phyloP scores from a whole-genome alignment of 148 eudicot species.

The Rhododendron henanense region DNA sequence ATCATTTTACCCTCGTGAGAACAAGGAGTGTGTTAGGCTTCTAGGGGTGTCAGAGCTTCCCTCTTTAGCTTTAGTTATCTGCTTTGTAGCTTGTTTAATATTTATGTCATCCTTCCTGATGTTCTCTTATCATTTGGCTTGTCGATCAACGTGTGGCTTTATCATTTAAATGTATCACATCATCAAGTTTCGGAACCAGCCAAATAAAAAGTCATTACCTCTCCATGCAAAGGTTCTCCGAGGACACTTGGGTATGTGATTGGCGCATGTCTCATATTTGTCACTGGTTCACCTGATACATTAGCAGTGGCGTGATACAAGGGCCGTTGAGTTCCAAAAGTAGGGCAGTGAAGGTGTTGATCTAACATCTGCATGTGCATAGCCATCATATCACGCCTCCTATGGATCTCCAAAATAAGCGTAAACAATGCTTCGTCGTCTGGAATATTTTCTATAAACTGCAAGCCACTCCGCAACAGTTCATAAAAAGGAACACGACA shows the following conservation, averaged over 20 bases:
- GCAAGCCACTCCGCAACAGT: constrained; percentile 80
- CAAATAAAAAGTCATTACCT: constrained; percentile 44
- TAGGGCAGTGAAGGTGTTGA: constrained; percentile 96
- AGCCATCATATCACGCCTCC: constrained; percentile 95
- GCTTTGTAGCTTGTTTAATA: not conserved
- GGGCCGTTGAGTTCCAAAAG: constrained; percentile 88
- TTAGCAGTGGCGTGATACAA: constrained; percentile 65
- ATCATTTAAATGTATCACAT: not conserved
- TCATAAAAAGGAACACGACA: constrained; percentile 96
- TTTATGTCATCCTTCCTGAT: not conserved
- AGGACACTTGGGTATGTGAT: constrained; percentile 98
- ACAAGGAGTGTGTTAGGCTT: not conserved
- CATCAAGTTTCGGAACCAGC: not conserved
- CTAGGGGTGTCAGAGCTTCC: not conserved
- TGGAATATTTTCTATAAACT: constrained; percentile 84
- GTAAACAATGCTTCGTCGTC: constrained; percentile 92
- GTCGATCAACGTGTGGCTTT: not conserved
- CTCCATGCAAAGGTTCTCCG: constrained; percentile 98
- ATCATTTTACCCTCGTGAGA: not conserved
- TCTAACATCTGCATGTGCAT: constrained; percentile 99
- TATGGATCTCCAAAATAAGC: constrained; percentile 87
- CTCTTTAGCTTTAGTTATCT: not conserved
- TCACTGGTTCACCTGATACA: constrained; percentile 58
- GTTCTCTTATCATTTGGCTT: not conserved
- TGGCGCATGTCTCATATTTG: constrained; percentile 78